Evolutionary conservation across 1,139 yeast species (phyloP).

Genomic region (Lodderomyces parapsilosis): DNA sequence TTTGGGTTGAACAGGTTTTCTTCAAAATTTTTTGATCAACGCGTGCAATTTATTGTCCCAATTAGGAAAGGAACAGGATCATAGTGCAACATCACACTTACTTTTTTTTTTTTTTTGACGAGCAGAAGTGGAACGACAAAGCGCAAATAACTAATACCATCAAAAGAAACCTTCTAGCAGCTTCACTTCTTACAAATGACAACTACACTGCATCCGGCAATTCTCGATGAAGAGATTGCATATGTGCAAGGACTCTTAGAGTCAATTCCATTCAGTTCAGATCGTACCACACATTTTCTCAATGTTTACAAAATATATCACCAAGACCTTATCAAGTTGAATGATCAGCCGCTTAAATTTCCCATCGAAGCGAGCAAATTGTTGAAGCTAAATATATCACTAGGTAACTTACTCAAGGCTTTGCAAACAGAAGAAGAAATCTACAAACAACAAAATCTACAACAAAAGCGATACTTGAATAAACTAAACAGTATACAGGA

Average conservation of each 20-base stretch:
- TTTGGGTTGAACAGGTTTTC: neutral
- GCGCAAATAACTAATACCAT: too few species aligned
- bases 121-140: constrained; percentile 3
- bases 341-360: constrained; percentile 21
- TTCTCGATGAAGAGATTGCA: constrained; percentile 27
- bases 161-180: neutral
- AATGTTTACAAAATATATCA: constrained; percentile 34
- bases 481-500: constrained; percentile 6
- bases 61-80: too few species aligned
- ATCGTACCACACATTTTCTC: constrained; percentile 22
- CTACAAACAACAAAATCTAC: constrained; percentile 15
- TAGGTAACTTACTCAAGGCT: constrained; percentile 42
- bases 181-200: neutral
- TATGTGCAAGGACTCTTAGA: constrained; percentile 29
- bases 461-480: constrained; percentile 12
- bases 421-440: constrained; percentile 37
- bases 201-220: neutral
- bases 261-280: constrained; percentile 35
- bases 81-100: too few species aligned
- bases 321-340: constrained; percentile 25
- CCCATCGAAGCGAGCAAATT: constrained; percentile 41
- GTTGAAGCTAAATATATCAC: constrained; percentile 42
- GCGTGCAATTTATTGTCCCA: neutral
- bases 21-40: neutral
- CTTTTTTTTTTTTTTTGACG: neutral